Evolutionary conservation across 257 asterid species (phyloP).

Genomic region (Cinchona pubescens): DNA sequence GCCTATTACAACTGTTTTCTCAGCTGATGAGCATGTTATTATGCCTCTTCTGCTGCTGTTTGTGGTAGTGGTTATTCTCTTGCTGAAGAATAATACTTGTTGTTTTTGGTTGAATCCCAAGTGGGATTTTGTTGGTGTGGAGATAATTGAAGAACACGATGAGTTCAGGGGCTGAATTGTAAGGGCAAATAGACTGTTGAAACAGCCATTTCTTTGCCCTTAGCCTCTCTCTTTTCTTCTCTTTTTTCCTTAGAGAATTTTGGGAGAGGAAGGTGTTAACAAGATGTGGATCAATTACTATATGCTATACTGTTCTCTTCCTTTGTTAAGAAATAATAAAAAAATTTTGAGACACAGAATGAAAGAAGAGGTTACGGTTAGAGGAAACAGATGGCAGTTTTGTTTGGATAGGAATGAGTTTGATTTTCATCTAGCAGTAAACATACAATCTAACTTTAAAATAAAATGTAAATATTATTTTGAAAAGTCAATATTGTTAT

Average conservation of each 20-base stretch:
- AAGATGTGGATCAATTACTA: too few relatives aligned
- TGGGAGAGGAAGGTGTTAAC: conserved; percentile 23
- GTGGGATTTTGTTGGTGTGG: conserved; percentile 68
- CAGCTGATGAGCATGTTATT: conserved; percentile 66
- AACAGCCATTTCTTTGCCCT: conserved; percentile 57
- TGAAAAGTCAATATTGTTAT: too few relatives aligned
- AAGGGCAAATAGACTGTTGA: conserved; percentile 63
- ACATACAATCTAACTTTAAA: too few relatives aligned
- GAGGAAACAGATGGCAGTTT: conserved; percentile 28
- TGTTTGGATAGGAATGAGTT: conserved; percentile 30
- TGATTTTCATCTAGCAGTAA: too few relatives aligned
- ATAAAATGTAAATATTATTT: too few relatives aligned
- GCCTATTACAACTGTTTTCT: conserved; percentile 72
- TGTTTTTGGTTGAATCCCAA: conserved; percentile 58
- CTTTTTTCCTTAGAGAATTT: conserved; percentile 10
- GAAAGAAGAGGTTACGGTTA: conserved; percentile 42
- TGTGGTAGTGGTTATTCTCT: conserved; percentile 18
- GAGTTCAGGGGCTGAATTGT: conserved; percentile 71
- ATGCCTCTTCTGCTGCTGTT: conserved; percentile 12
- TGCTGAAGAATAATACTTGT: conserved; percentile 39
- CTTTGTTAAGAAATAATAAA: conserved; percentile 1
- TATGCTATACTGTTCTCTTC: background rate
- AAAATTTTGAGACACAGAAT: conserved; percentile 31
- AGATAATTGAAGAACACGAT: conserved; percentile 60
- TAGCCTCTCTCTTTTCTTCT: conserved; percentile 19